These are phyloP conservation scores for Thielaviopsis euricoi DNA, from an alignment of 2,329 filamentous ascomycete genomes.

Conservation along the genomic window DNA sequence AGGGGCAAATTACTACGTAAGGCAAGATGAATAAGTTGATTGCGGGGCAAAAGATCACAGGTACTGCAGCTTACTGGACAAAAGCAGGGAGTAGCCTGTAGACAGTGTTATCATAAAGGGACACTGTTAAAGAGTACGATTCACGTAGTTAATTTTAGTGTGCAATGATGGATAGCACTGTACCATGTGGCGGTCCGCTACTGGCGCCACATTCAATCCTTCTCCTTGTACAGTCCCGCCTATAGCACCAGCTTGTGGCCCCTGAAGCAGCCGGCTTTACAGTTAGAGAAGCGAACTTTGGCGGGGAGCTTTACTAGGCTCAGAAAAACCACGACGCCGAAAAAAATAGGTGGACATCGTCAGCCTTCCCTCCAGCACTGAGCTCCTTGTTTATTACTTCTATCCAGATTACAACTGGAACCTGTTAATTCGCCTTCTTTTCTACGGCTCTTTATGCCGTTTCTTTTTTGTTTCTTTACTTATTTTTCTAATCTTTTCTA, in stretches of 20 bases:
- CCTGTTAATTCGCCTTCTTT: conserved; percentile 3
- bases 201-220: not conserved
- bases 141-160: too few relatives aligned
- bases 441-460: conserved; percentile 1
- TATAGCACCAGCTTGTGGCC: not conserved
- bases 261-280: not conserved
- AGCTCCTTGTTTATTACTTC: conserved; percentile 1
- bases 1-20: not conserved
- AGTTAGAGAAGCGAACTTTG: not conserved
- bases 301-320: conserved; percentile 10
- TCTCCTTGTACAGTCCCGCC: not conserved
- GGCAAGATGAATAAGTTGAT: not conserved
- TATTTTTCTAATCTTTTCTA: not conserved
- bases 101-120: not conserved
- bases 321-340: conserved; percentile 11
- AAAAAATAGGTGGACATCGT: conserved; percentile 11
- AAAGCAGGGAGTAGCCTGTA: not conserved
- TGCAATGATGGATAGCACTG: not conserved
- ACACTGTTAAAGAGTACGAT: too few relatives aligned
- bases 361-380: conserved; percentile 9
- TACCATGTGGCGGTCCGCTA: not conserved
- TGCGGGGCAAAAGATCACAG: not conserved
- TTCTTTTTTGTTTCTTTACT: not conserved
- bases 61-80: not conserved
- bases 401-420: conserved; percentile 1